A percentile compares a stretch with the other conserved stretches of the same genome.
These are phyloP conservation scores for Schizophyllum commune DNA, from an alignment of 1,284 basidiomycete species.

Conservation along the genomic window DNA sequence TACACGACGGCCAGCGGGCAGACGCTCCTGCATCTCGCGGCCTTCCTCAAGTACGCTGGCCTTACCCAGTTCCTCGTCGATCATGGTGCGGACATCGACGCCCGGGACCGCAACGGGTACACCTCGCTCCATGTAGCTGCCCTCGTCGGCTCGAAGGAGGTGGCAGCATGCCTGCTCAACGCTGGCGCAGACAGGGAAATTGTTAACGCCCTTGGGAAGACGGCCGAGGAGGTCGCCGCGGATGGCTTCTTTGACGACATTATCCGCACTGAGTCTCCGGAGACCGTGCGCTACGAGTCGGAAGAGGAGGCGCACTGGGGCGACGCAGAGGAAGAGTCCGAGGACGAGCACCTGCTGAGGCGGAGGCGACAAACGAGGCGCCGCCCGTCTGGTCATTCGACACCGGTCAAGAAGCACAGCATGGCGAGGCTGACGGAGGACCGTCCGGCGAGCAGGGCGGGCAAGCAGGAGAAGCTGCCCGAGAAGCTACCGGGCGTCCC, in stretches of 20 bases:
- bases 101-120: slow-evolving; percentile 84
- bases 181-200: slow-evolving; percentile 78
- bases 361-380: slow-evolving; percentile 20
- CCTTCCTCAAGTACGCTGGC: slow-evolving; percentile 71
- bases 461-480: not conserved
- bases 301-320: slow-evolving; percentile 62
- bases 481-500: slow-evolving; percentile 13
- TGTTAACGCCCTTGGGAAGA: slow-evolving; percentile 71
- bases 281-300: slow-evolving; percentile 25
- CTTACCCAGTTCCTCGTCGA: slow-evolving; percentile 69
- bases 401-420: slow-evolving; percentile 17
- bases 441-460: not conserved
- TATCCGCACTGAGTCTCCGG: slow-evolving; percentile 12
- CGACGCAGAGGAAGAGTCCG: slow-evolving; percentile 62
- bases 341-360: slow-evolving; percentile 25
- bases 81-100: slow-evolving; percentile 74
- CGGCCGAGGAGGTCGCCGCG: slow-evolving; percentile 68
- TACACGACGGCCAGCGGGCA: slow-evolving; percentile 64
- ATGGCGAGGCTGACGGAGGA: slow-evolving; percentile 12
- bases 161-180: slow-evolving; percentile 61
- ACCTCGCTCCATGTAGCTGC: slow-evolving; percentile 89
- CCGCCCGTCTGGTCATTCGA: slow-evolving; percentile 11
- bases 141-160: slow-evolving; percentile 57
- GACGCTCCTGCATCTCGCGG: slow-evolving; percentile 83
- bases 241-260: slow-evolving; percentile 49